Evolutionary conservation across 345 rosid genomes (phyloP), one percentile per base, ranked within the genome.

Genomic region (Camelina hispida): DNA sequence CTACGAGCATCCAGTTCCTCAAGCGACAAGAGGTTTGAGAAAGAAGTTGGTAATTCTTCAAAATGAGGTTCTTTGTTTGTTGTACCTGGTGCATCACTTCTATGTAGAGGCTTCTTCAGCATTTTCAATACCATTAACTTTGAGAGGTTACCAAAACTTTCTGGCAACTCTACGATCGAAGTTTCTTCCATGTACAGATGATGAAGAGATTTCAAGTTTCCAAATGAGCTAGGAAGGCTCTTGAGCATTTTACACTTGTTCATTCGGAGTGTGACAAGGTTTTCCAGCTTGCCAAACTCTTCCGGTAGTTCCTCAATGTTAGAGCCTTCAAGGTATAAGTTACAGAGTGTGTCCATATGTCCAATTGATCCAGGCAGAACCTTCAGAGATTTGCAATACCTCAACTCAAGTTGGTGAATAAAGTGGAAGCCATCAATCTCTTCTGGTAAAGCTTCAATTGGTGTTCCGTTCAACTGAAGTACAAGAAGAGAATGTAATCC

Each of bases 81-180:
- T 28, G 30, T 28, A 28, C 30, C 30, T 28, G 30, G 30, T 28
- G 30, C 30, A 28, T 28, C 30, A 28, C 30, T 48, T 73, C 81
- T 78, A 46, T 44, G 44, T 2, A 78, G 70, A 43, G 78, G 78
- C 14, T 23, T 34, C 81, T 73, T 78, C 6, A 73, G 10, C 65
- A 78, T 78, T 38, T 73, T 3, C 78, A 78, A 2, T 12, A 62
- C 66, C 58, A 2, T 67, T 60, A 78, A 11, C 0, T 78, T 67
- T 22, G 81, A 60, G 10, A 73, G 81, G 23, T 68, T 78, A 44
- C 81, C 81, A 4, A 78, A 73, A 51, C 59, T 78, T 35, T 72
- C 66, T 40, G 81, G 81, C 60, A 78, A 1, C 44, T 66, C 52
- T 43, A 0, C 7, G 2, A 73, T 66, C 23, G 3, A 23, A 34